Evolutionary conservation across 331 rosid genomes (phyloP).

Genomic region (Saraca asoca): DNA sequence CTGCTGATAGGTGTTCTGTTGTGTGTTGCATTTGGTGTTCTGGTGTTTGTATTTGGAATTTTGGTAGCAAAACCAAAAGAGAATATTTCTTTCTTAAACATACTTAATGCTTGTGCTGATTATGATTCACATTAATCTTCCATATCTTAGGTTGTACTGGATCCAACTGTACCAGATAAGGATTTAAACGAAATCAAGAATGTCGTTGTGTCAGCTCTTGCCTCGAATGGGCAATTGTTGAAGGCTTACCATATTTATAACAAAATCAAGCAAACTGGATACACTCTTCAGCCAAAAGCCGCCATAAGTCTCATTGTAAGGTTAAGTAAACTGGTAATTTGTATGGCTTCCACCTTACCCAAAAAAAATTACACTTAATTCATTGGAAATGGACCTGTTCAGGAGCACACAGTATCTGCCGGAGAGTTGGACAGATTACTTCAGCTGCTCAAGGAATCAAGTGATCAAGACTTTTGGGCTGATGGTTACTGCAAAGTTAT

Average conservation of each 20-base stretch:
- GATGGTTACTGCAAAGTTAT: conserved; percentile 70
- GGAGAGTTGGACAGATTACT: conserved; percentile 65
- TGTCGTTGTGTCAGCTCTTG: conserved; percentile 74
- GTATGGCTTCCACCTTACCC: conserved; percentile 25
- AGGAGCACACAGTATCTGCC: conserved; percentile 56
- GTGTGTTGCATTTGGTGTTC: too few species aligned
- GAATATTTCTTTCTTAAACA: too few species aligned
- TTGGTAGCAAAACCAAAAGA: too few species aligned
- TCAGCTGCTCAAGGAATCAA: conserved; percentile 56
- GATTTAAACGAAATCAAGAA: conserved; percentile 64
- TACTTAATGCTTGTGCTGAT: not conserved
- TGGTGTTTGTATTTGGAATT: too few species aligned
- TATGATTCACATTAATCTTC: conserved; percentile 9
- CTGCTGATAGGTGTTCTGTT: too few species aligned
- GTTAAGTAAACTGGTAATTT: conserved; percentile 11
- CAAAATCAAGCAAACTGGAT: conserved; percentile 66
- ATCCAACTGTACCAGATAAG: conserved; percentile 48
- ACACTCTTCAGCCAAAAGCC: conserved; percentile 70
- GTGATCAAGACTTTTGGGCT: conserved; percentile 62
- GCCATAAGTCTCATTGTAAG: conserved; percentile 70
- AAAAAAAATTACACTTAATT: conserved; percentile 9
- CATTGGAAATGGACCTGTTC: not conserved
- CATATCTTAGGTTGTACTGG: conserved; percentile 54
- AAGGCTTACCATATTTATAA: conserved; percentile 62
- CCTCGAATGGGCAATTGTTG: conserved; percentile 57